Evolutionary conservation across 1,139 yeast genomes (phyloP), one percentile per base, ranked within the genome.

Genomic region (Scheffersomyces segobiensis): DNA sequence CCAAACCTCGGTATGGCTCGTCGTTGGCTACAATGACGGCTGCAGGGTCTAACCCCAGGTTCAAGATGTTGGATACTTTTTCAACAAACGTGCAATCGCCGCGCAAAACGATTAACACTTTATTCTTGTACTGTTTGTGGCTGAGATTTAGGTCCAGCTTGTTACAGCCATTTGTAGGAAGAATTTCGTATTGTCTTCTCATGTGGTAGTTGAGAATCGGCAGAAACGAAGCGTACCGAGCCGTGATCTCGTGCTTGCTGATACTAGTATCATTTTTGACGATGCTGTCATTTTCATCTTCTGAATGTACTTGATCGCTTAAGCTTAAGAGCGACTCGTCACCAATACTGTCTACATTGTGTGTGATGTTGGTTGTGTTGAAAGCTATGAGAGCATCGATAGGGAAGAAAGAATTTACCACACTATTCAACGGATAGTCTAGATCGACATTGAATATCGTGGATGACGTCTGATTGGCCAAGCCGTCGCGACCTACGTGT

Each of bases 51-150:
- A 78, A 61, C 3, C 66, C 68, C 5, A 79, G 71, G 1, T 68
- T 66, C 24, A 76, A 54, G 12, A 80, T 59, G 57, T 76, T 71
- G 21, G 69, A 59, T 14, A 79, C 78, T 60, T 80, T 80, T 49
- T 72, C 71, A 19, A 77, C 80, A 67, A 80, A 80, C 3, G 82
- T 77, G 63, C 84, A 80, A 20, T 70, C 73, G 1, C 84, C 84
- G 48, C 84, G 63, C 56, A 76, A 66, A 3, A 79, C 74, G 12
- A 80, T 65, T 20, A 80, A 56, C 5, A 75, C 66, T 57, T 75
- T 76, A 56, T 69, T 65, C 49, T 68, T 59, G 54, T 58, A 65
- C 22, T 59, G 61, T 8, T 65, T 63, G 10, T 59, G 49, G 18
- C 57, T 59, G 19, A 67, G 57, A 3, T 65, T 49, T 2, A 60